phyloP scores from a whole-genome alignment of 306 rosid genomes.

The Spatholobus suberectus region DNA sequence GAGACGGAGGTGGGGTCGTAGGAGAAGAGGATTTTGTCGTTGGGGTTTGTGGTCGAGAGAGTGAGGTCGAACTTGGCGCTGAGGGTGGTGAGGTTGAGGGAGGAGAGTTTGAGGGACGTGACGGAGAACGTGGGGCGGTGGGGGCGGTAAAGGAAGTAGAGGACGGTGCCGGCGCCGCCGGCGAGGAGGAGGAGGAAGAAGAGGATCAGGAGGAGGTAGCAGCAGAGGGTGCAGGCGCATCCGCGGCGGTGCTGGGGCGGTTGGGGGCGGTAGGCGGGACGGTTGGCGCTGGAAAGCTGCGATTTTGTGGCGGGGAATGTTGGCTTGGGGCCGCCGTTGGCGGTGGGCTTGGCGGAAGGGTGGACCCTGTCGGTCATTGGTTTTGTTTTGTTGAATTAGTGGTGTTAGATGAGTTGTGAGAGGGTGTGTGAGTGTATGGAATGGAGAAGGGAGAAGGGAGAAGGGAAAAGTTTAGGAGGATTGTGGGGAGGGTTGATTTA shows the following conservation, averaged over 20 bases:
- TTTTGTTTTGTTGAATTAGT: no score
- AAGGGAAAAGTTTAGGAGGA: background rate
- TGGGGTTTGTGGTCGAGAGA: constrained; percentile 48
- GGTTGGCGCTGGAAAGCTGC: constrained; percentile 67
- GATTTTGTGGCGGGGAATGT: constrained; percentile 70
- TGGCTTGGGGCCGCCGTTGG: constrained; percentile 29
- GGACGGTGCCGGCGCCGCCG: constrained; percentile 53
- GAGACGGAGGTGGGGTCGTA: constrained; percentile 43
- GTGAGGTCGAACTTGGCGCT: constrained; percentile 40
- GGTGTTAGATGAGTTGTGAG: no score
- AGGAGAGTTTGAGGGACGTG: constrained; percentile 45
- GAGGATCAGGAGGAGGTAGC: constrained; percentile 59
- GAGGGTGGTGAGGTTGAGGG: constrained; percentile 28
- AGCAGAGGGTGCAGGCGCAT: constrained; percentile 66
- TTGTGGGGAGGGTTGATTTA: background rate
- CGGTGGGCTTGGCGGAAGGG: constrained; percentile 61
- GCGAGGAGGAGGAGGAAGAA: constrained; percentile 58
- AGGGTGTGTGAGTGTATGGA: no score
- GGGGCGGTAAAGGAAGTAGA: constrained; percentile 72
- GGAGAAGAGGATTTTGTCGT: constrained; percentile 38
- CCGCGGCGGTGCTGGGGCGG: constrained; percentile 51
- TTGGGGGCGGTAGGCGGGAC: constrained; percentile 85
- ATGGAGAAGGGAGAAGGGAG: background rate
- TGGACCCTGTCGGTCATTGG: constrained; percentile 76
- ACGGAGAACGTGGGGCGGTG: constrained; percentile 49